Evolutionary conservation across 345 rosid species (phyloP), one percentile per base, ranked within the genome.

Genomic region (Citrus sp.): DNA sequence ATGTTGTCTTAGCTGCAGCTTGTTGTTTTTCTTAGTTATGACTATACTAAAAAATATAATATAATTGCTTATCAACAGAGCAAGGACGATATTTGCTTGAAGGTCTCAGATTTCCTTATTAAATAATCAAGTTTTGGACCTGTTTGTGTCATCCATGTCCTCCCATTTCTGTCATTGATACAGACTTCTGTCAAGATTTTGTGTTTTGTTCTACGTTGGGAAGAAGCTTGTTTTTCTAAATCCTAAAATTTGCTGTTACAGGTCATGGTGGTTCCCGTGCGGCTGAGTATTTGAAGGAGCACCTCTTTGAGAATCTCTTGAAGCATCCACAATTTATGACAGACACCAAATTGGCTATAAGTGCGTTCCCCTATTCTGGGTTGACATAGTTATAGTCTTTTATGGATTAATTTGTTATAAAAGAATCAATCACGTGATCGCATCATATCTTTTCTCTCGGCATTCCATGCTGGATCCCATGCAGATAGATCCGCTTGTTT

Each of bases 181-280:
- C 13, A 13, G 42, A 6, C 58, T 22, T 2, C 32, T 7, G 35
- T 19, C 55, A 30, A 75, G 37, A 6, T 60, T 16, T 13, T 3
- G 37, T 10, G 14, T 40, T 68, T 77, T 63, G 21, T 49, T 66
- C 18, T 28, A 30, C 51, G 7, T 54, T 63, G 38, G 67, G 30
- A 74, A 14, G 28, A 13, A 46, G 59, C 34, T 13, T 16, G 13
- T n/a, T 30, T 63, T 77, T 28, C 7, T n/a, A 70, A 67, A 16
- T 27, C 9, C 46, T 42, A 19, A 59, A 10, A 58, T 64, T 34
- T 82, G 66, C 71, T 22, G 61, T 86, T 77, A 28, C 92, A 97
- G 99, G 99, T 78, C 99, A 97, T 87, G 99, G 99, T 76, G 99
- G 99, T 78, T 93, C 98, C 78, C 98, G 92, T 64, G 99, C 99